Conservation (phyloP, 306 rosid species). For the Casuarina equisetifolia region DNA sequence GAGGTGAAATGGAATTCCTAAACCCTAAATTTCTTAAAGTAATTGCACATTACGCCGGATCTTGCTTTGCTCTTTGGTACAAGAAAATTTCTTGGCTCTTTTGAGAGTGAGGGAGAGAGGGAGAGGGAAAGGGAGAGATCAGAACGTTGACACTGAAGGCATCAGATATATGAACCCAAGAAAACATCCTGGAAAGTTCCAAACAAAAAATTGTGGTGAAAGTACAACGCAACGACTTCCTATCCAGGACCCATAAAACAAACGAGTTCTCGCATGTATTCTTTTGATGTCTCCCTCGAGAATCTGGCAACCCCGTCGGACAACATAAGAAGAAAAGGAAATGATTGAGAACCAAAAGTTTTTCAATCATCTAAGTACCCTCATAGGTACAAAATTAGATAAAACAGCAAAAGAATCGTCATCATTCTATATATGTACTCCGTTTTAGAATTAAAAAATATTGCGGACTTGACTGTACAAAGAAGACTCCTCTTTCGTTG, state of each 20-base stretch:
- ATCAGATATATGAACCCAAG: not conserved
- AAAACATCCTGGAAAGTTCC: not conserved
- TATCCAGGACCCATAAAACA: not conserved
- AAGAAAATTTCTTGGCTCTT: no score
- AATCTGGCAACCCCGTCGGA: not conserved
- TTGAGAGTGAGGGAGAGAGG: no score
- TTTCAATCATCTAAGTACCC: not conserved
- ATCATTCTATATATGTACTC: not conserved
- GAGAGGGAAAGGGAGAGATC: no score
- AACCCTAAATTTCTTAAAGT: no score
- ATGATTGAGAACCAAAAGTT: not conserved
- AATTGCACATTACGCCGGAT: no score
- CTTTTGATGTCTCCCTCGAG: not conserved
- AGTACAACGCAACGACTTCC: not conserved
- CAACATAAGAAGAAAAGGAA: not conserved
- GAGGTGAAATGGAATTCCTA: no score
- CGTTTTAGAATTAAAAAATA: not conserved
- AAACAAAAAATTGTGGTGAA: not conserved
- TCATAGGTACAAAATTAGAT: no score
- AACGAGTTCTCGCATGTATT: not conserved
- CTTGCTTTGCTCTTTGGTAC: no score
- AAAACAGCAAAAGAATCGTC: no score
- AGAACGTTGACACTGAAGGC: not conserved
- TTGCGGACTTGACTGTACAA: not conserved
- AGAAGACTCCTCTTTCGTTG: not conserved